Percentiles rank a stretch among this genome's conserved stretches.
Evolutionary conservation across 768 basidiomycete species (phyloP).

Genomic region (Mycena galericulata): DNA sequence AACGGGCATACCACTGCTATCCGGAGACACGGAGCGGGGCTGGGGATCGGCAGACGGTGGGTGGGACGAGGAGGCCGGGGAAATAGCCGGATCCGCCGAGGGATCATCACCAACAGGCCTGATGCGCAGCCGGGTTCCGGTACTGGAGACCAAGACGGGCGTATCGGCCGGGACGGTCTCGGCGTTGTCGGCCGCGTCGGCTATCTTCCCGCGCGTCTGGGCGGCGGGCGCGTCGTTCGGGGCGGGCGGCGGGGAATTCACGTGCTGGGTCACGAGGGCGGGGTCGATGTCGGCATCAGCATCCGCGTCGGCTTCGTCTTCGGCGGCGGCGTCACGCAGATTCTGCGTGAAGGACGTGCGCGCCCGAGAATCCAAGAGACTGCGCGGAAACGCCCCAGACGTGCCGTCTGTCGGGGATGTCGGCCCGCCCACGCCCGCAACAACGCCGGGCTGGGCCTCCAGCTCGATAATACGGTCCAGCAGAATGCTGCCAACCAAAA

Average conservation of each 20-base stretch:
- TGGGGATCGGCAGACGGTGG: not conserved
- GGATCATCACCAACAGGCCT: constrained; percentile 52
- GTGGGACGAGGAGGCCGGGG: constrained; percentile 40
- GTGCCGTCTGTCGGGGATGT: constrained; percentile 29
- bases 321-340: constrained; percentile 60
- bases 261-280: constrained; percentile 55
- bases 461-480: constrained; percentile 73
- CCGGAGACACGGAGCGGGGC: constrained; percentile 19
- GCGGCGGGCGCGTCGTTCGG: constrained; percentile 47
- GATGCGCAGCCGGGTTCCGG: constrained; percentile 62
- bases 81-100: not conserved
- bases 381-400: constrained; percentile 62
- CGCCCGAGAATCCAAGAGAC: constrained; percentile 50
- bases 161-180: constrained; percentile 41
- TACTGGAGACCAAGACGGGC: constrained; percentile 57
- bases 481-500: constrained; percentile 54
- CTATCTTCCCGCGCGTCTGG: constrained; percentile 55
- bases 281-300: constrained; percentile 51
- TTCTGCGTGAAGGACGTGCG: constrained; percentile 45
- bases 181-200: not conserved
- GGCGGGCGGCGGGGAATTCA: constrained; percentile 26
- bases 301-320: constrained; percentile 59
- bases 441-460: constrained; percentile 54
- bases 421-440: not conserved
- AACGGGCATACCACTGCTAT: constrained; percentile 23